Conservation (phyloP, 1,284 basidiomycete genomes). For the Papiliotrema laurentii region DNA sequence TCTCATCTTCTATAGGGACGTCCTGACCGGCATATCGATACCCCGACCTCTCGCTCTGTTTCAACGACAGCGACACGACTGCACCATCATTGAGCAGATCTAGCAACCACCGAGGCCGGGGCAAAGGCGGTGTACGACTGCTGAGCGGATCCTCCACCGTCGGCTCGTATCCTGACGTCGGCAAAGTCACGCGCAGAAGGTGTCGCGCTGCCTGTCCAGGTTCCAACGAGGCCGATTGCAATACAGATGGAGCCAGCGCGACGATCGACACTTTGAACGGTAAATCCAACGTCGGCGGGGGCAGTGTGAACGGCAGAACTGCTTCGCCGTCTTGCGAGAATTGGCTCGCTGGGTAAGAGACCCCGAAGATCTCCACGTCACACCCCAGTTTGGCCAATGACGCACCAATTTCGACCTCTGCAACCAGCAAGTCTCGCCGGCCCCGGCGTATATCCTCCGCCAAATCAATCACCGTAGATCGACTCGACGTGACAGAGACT, state of each 20-base stretch:
- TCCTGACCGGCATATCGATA: constrained; percentile 57
- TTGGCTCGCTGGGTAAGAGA: constrained; percentile 34
- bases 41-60: constrained; percentile 42
- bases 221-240: constrained; percentile 60
- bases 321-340: constrained; percentile 32
- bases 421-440: constrained; percentile 32
- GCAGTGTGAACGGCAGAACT: constrained; percentile 26
- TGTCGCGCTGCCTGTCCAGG: constrained; percentile 56
- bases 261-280: constrained; percentile 44
- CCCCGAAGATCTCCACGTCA: constrained; percentile 31
- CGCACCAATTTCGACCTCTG: constrained; percentile 34
- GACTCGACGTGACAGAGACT: constrained; percentile 23
- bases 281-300: constrained; percentile 23
- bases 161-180: constrained; percentile 71
- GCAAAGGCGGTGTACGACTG: constrained; percentile 58
- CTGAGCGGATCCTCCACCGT: constrained; percentile 75
- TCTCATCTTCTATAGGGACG: constrained; percentile 64
- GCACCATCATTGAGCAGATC: constrained; percentile 66
- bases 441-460: constrained; percentile 39
- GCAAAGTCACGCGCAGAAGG: constrained; percentile 68
- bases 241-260: constrained; percentile 69
- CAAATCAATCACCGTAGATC: constrained; percentile 37
- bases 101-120: constrained; percentile 68
- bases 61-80: constrained; percentile 59
- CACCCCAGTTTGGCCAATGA: constrained; percentile 32